A percentile compares a stretch with the other conserved stretches of the same genome.
Evolutionary conservation across 139 green algal species (phyloP).

Genomic region (Coelastrella sp.): DNA sequence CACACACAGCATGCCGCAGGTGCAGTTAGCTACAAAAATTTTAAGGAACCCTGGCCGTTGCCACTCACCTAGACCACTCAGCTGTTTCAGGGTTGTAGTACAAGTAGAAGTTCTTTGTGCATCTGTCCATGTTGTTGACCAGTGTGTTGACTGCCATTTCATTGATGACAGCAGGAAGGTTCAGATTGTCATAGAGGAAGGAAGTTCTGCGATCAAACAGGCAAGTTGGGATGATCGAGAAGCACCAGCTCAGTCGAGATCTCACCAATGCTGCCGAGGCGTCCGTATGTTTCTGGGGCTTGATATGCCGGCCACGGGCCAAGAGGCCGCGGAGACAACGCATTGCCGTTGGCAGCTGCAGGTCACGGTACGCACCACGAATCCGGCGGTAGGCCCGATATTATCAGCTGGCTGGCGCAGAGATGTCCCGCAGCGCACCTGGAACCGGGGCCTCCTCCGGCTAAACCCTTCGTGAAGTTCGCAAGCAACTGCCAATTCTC

Average conservation of each 20-base stretch:
- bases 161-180: constrained; percentile 74
- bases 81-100: constrained; percentile 72
- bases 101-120: constrained; percentile 95
- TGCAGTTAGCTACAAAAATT: not conserved
- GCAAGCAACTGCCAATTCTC: constrained; percentile 68
- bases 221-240: too few species aligned
- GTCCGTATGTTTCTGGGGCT: too few species aligned
- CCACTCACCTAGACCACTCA: constrained; percentile 73
- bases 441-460: constrained; percentile 57
- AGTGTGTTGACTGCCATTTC: constrained; percentile 67
- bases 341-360: too few species aligned
- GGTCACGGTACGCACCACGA: too few species aligned
- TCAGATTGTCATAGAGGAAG: constrained; percentile 81
- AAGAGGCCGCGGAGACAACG: too few species aligned
- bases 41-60: not conserved
- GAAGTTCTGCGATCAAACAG: constrained; percentile 6
- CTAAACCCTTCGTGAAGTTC: constrained; percentile 71
- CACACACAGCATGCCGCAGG: too few species aligned
- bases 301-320: too few species aligned
- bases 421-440: too few species aligned
- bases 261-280: too few species aligned
- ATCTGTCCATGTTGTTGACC: constrained; percentile 90
- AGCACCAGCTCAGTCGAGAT: too few species aligned
- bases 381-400: too few species aligned
- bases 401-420: too few species aligned